phyloP scores from a whole-genome alignment of 805 yeast genomes.

The Tetrapisispora nanseiensis region DNA sequence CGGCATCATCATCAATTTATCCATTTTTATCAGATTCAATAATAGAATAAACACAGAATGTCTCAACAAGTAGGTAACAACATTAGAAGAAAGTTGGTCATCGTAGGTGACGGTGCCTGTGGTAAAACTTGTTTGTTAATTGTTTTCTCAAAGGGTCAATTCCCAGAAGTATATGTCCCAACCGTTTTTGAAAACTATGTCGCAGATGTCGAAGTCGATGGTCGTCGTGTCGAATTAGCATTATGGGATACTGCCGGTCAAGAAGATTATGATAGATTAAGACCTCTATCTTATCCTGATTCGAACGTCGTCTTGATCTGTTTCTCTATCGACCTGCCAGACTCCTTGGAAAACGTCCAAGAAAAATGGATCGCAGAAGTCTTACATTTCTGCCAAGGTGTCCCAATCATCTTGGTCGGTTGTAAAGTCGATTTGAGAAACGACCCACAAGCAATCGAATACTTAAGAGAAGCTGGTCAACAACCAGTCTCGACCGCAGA shows the following conservation, averaged over 20 bases:
- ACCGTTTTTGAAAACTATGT: conserved; percentile 97
- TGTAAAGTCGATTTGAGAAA: conserved; percentile 85
- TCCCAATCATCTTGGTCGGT: conserved; percentile 86
- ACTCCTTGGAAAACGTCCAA: conserved; percentile 85
- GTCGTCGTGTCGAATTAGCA: conserved; percentile 86
- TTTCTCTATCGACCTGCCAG: conserved; percentile 85
- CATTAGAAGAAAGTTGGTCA: conserved; percentile 71
- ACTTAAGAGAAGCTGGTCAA: conserved; percentile 62
- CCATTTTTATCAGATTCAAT: too few species aligned
- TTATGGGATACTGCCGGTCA: conserved; percentile 99
- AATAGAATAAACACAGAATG: conserved; percentile 13
- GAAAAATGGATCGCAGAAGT: conserved; percentile 96
- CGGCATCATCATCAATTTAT: too few species aligned
- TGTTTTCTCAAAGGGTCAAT: conserved; percentile 76
- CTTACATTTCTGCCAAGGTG: conserved; percentile 86
- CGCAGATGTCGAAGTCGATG: conserved; percentile 88
- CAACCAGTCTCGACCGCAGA: conserved; percentile 74
- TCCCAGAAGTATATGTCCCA: conserved; percentile 92
- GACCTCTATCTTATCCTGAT: conserved; percentile 88
- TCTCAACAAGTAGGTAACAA: conserved; percentile 26
- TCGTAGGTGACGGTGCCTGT: conserved; percentile 97
- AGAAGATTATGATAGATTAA: conserved; percentile 90
- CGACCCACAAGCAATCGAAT: conserved; percentile 68
- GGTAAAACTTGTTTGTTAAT: conserved; percentile 90
- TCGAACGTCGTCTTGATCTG: conserved; percentile 86